A percentile compares a stretch with the other conserved stretches of the same genome.
These are phyloP conservation scores for Solanum peruvianum DNA, from an alignment of 257 asterid genomes.

Conservation along the genomic window DNA sequence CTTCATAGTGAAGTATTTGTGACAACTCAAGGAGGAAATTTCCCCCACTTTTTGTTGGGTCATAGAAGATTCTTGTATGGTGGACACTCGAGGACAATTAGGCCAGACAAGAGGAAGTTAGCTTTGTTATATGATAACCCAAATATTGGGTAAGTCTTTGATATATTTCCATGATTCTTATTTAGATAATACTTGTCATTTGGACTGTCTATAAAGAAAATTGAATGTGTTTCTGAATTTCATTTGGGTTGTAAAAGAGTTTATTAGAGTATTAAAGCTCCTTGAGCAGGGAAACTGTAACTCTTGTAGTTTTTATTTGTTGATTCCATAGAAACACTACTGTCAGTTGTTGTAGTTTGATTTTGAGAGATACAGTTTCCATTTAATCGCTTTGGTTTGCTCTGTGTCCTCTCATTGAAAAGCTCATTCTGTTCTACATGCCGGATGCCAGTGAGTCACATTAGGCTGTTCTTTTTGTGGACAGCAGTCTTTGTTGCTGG, in stretches of 20 bases:
- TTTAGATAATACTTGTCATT: not conserved
- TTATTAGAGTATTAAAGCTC: not conserved
- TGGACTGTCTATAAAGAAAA: not conserved
- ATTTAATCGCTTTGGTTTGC: not conserved
- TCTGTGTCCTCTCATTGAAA: not conserved
- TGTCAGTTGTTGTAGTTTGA: not conserved
- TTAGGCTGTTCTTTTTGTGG: not conserved
- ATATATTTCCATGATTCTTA: not conserved
- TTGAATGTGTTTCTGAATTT: not conserved
- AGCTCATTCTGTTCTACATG: not conserved
- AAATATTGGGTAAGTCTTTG: constrained; percentile 59
- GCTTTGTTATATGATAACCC: constrained; percentile 65
- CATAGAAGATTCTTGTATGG: constrained; percentile 87
- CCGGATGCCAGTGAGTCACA: not conserved
- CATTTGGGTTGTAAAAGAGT: not conserved
- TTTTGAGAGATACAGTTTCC: not conserved
- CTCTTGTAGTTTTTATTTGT: not conserved
- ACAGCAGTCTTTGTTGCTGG: not conserved
- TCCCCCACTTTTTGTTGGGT: constrained; percentile 93
- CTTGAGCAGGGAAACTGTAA: not conserved
- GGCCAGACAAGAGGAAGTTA: constrained; percentile 90
- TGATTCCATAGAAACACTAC: not conserved
- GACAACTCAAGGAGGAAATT: constrained; percentile 97
- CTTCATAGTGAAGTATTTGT: constrained; percentile 99
- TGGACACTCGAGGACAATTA: constrained; percentile 90